Evolutionary conservation across 129 eudicot genomes (phyloP), one percentile per base, ranked within the genome.

Genomic region (Cynara cardunculus): DNA sequence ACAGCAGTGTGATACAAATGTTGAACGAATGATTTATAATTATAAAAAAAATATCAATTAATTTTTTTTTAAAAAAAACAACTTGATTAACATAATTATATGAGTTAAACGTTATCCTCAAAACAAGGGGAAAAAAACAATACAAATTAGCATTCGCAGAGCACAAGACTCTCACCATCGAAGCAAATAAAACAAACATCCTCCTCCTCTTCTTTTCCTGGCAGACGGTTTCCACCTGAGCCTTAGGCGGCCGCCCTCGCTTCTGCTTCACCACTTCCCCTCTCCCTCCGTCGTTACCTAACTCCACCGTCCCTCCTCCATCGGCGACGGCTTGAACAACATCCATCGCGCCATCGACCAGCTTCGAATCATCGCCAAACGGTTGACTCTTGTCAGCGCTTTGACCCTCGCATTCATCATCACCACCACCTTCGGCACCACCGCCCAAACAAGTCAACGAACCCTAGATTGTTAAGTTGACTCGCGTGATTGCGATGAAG

Each of bases 161-260:
- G 92, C 75, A 94, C 97, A 22, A 94, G 94, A 41, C 84, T 86
- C 65, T 97, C 98, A 7, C 97, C 99, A 78, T 94, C 99, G 79
- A 94, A 94, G 86, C 99, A 94, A 11, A 94, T 94, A 77, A 94
- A 94, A 80, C 99, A 94, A 14, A 94, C 99, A 78, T 94, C 98
- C 66, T 94, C 98, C 4, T 82, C 85, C 2, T 82, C 82, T 14
- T 76, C 73, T 70, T 84, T 82, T 82, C 90, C 87, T 87, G 65
- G 72, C 79, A 9, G 85, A 80, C 72, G 89, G 78, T 30, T 30
- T 80, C 81, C 39, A 71, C 69, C 61, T 70, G 85, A 39, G 85
- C 91, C 79, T 67, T 82, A 62, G 96, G 85, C 66, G 95, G 98
- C 77, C 99, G 81, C 18, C 99, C 99, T 77, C 97, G 85, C 90